These are phyloP conservation scores for Sclerotinia glacialis DNA, from an alignment of 2,329 filamentous ascomycete genomes.

Conservation along the genomic window DNA sequence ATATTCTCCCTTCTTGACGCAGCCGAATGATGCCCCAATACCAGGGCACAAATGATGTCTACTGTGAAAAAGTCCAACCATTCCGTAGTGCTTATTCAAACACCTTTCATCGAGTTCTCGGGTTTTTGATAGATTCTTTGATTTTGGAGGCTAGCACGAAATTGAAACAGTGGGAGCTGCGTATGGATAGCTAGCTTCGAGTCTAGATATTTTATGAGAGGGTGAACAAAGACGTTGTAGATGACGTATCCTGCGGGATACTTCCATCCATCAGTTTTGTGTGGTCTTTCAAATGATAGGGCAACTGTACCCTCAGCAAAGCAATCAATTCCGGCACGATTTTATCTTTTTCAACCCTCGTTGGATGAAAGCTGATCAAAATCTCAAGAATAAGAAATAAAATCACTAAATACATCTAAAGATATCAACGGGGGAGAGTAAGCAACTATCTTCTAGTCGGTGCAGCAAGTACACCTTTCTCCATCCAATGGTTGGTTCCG, in stretches of 20 bases:
- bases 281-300: not conserved
- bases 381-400: not conserved
- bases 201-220: too few species aligned
- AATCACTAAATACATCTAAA: not conserved
- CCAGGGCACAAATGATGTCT: conserved; percentile 44
- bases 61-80: conserved; percentile 42
- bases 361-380: not conserved
- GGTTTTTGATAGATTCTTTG: not conserved
- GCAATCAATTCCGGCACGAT: not conserved
- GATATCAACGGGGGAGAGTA: not conserved
- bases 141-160: conserved; percentile 20
- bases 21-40: conserved; percentile 43
- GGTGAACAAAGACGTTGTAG: too few species aligned
- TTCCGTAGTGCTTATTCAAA: conserved; percentile 33
- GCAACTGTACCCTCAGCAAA: not conserved
- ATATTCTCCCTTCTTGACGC: conserved; percentile 35
- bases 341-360: conserved; percentile 2
- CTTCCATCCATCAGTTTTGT: not conserved
- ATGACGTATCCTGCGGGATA: not conserved
- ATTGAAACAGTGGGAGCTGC: conserved; percentile 33
- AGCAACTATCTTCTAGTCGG: not conserved
- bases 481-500: not conserved
- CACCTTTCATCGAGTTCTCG: conserved; percentile 3
- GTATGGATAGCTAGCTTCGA: conserved; percentile 38
- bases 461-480: not conserved